Evolutionary conservation across 2,329 filamentous ascomycete genomes (phyloP).

Genomic region (Epichloe sibirici): DNA sequence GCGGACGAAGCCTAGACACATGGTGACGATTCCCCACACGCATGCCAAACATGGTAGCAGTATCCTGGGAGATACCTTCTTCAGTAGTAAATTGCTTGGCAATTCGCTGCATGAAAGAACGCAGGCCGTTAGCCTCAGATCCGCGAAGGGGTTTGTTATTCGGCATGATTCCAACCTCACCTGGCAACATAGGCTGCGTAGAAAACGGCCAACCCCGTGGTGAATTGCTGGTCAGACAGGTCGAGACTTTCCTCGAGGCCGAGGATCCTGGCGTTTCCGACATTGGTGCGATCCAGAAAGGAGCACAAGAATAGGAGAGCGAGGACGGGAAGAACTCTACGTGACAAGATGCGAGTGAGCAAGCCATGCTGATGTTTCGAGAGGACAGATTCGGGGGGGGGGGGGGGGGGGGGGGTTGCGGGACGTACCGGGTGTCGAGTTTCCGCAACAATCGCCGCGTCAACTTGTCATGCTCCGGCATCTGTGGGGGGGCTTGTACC

Average conservation of each 20-base stretch:
- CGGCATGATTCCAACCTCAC: conserved; percentile 17
- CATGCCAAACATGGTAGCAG: conserved; percentile 54
- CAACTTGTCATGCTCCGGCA: conserved; percentile 7
- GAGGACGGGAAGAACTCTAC: conserved; percentile 49
- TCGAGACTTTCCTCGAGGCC: conserved; percentile 45
- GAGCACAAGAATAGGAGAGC: conserved; percentile 54
- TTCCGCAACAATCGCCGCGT: conserved; percentile 17
- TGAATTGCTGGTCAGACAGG: conserved; percentile 51
- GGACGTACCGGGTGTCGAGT: conserved; percentile 14
- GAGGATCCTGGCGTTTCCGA: conserved; percentile 57
- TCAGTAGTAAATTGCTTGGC: conserved; percentile 52
- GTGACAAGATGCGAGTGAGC: background rate
- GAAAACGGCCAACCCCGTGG: conserved; percentile 50
- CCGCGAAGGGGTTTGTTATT: no score
- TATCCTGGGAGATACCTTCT: conserved; percentile 46
- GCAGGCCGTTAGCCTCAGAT: no score
- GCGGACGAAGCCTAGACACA: conserved; percentile 54
- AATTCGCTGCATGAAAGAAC: conserved; percentile 32
- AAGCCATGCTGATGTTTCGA: background rate
- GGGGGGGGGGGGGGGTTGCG: background rate
- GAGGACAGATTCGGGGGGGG: background rate
- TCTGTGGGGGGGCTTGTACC: conserved; percentile 6
- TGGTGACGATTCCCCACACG: conserved; percentile 56
- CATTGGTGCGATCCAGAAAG: conserved; percentile 56
- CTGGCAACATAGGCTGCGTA: conserved; percentile 52